Evolutionary conservation across 2,329 filamentous ascomycete genomes (phyloP).

Genomic region (Phaeosphaeria sp.): DNA sequence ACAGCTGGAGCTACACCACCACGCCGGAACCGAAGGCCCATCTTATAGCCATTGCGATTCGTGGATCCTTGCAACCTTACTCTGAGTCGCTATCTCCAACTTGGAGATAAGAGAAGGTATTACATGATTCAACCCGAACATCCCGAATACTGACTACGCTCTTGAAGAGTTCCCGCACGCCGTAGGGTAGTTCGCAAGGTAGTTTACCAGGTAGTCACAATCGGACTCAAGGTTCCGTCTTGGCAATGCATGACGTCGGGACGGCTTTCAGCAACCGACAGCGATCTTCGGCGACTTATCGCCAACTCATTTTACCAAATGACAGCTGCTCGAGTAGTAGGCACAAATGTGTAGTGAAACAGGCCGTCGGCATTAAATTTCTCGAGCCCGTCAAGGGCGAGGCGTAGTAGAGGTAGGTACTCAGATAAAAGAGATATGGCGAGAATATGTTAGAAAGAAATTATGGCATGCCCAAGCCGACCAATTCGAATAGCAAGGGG

Average conservation of each 20-base stretch:
- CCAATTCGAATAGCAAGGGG: conserved; percentile 73
- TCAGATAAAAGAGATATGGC: neutral
- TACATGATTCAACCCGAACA: neutral
- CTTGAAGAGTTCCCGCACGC: neutral
- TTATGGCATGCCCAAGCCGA: conserved; percentile 55
- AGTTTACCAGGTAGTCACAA: no score
- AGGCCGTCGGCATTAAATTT: neutral
- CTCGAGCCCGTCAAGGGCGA: neutral
- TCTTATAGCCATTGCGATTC: neutral
- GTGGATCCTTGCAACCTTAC: neutral
- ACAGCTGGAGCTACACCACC: neutral
- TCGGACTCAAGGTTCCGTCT: neutral
- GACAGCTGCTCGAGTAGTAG: neutral
- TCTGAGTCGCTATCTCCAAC: neutral
- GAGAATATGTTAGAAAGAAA: neutral
- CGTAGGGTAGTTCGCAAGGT: neutral
- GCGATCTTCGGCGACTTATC: neutral
- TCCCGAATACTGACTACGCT: neutral
- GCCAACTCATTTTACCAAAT: neutral
- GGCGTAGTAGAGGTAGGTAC: neutral
- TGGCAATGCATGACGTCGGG: neutral
- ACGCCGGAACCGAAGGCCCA: neutral
- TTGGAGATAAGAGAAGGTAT: neutral
- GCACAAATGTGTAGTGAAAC: neutral
- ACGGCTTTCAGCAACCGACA: neutral